Evolutionary conservation across 768 basidiomycete species (phyloP).

Genomic region (Lactarius sp.): DNA sequence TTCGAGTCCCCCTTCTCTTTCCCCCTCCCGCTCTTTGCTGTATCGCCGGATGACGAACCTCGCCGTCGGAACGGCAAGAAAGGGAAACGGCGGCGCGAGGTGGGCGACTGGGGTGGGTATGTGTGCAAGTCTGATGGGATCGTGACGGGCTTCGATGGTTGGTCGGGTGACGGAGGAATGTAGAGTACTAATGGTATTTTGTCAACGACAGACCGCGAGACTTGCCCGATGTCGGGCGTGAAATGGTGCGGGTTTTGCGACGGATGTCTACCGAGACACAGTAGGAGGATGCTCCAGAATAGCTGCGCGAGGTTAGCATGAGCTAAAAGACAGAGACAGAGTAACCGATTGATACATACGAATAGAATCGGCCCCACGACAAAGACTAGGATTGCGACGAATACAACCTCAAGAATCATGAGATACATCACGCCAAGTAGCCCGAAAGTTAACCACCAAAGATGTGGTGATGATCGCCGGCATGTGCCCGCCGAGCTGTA

Average conservation of each 20-base stretch:
- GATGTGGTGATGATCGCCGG: slow-evolving; percentile 65
- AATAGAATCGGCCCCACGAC: slow-evolving; percentile 74
- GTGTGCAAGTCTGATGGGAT: slow-evolving; percentile 36
- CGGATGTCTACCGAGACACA: slow-evolving; percentile 77
- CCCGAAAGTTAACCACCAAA: slow-evolving; percentile 85
- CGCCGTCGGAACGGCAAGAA: slow-evolving; percentile 37
- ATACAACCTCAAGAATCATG: slow-evolving; percentile 62
- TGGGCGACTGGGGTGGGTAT: slow-evolving; percentile 54
- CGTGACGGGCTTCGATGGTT: slow-evolving; percentile 24
- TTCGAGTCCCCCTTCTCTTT: slow-evolving; percentile 17
- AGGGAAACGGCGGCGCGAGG: slow-evolving; percentile 46
- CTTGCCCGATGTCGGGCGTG: slow-evolving; percentile 72
- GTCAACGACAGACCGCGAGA: slow-evolving; percentile 67
- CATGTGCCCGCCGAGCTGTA: slow-evolving; percentile 75
- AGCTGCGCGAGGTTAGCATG: slow-evolving; percentile 39
- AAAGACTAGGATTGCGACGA: slow-evolving; percentile 73
- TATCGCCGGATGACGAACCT: slow-evolving; percentile 13
- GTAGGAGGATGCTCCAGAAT: slow-evolving; percentile 71
- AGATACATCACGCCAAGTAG: slow-evolving; percentile 78
- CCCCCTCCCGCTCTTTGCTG: slow-evolving; percentile 24
- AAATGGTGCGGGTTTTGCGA: slow-evolving; percentile 68
- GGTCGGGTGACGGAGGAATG: slow-evolving; percentile 69
- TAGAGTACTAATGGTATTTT: slow-evolving; percentile 81
- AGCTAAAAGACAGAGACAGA: background rate
- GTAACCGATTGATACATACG: slow-evolving; percentile 41